Base-by-base conservation (phyloP, 495 filamentous ascomycete species). In the Beverwykella pulmonaria region DNA sequence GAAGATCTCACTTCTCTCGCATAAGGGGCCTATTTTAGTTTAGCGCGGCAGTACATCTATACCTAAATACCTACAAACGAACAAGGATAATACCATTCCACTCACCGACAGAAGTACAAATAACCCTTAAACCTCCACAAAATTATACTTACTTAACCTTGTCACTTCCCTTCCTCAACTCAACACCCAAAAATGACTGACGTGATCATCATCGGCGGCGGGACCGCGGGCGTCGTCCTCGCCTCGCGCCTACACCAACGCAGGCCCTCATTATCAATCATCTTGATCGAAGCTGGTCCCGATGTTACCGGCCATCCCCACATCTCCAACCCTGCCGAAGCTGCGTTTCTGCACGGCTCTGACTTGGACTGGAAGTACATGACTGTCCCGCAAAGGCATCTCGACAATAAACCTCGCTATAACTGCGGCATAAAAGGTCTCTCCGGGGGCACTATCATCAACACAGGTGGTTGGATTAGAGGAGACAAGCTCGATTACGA, bases 361-460 rank as follows among this genome's bases (percentile, higher is more conserved):
- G 56, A 44, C 8, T 69, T 71, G 23, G 73, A 75, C 44, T 75
- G 69, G 68, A 71, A 75, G 36, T 63, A 71, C 30, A 68, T 62
- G 2, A 71, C 73, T 0, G 50, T 65, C 12, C 65, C 68, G 1
- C 73, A 75, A 50, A 39, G 63, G 55, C 23, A 63, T 48, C 22
- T 68, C 27, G 14, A 57, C 65, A 29, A 26, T 52, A 6, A 50
- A 58, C 44, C 53, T 53, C n/a, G 48, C 52, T 61, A 62, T 36
- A 47, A 86, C 59, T 82, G 80, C 17, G 82, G 85, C 10, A 86
- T 87, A 0, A 81, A 81, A n/a, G 84, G 83, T 1, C 75, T 91
- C 0, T 86, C 85, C 1, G 88, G 87, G 0, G 79, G 80, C 22
- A 85, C 76, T 23, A 82, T 83, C n/a, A 85, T 90, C 64, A 91